phyloP scores from a whole-genome alignment of 805 yeast species.

The Ogataea sp. region DNA sequence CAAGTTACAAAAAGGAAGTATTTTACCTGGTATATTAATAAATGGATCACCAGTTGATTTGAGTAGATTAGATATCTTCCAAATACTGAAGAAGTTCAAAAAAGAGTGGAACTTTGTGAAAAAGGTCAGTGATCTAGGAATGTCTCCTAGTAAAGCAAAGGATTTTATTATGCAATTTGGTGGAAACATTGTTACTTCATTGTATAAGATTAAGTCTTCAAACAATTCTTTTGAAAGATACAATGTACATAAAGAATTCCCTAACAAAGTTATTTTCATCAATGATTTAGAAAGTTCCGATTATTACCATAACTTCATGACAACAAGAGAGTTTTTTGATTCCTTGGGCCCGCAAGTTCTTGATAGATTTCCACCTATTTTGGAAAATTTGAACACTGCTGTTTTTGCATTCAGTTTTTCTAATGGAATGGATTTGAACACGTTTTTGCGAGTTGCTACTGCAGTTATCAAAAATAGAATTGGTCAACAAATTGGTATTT shows the following conservation, averaged over 20 bases:
- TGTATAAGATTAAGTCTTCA: constrained; percentile 4
- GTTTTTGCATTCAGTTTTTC: constrained; percentile 62
- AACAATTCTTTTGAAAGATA: constrained; percentile 12
- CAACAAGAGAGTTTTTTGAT: constrained; percentile 39
- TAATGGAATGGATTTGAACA: constrained; percentile 40
- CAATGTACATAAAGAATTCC: constrained; percentile 11
- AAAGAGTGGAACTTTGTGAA: constrained; percentile 22
- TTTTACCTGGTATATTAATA: constrained; percentile 44
- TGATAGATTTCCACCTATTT: constrained; percentile 61
- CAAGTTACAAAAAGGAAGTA: constrained; percentile 16
- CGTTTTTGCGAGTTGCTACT: constrained; percentile 40
- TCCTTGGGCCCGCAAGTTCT: constrained; percentile 23
- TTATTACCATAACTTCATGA: constrained; percentile 38
- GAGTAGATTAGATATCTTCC: constrained; percentile 33
- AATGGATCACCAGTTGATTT: constrained; percentile 61
- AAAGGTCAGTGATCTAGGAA: constrained; percentile 22
- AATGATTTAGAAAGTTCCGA: constrained; percentile 68
- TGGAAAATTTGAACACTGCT: constrained; percentile 68
- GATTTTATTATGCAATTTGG: constrained; percentile 34
- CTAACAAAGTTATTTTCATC: constrained; percentile 48
- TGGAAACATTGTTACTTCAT: constrained; percentile 4
- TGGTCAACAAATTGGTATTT: constrained; percentile 75
- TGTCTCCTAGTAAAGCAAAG: constrained; percentile 25
- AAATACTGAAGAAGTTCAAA: constrained; percentile 30
- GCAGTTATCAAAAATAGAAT: constrained; percentile 46